A percentile compares a stretch with the other conserved stretches of the same genome.
These are phyloP conservation scores for Suhomyces faveliae DNA, from an alignment of 805 yeast species.

Conservation along the genomic window DNA sequence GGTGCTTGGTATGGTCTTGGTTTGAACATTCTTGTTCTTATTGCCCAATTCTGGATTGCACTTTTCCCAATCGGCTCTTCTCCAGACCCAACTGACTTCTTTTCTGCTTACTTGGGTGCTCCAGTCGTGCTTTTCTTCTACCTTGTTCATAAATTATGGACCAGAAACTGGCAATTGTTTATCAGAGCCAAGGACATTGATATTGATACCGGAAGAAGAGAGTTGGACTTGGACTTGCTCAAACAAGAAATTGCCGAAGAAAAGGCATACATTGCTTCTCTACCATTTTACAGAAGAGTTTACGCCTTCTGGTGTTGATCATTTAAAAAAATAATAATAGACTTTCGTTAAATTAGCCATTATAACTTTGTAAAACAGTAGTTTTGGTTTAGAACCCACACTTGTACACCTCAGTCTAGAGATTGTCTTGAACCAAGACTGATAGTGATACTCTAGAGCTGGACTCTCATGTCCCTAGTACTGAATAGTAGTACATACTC, in stretches of 20 bases:
- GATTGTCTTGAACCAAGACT: too few species aligned
- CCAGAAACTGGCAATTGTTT: conserved; percentile 44
- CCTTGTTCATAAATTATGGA: conserved; percentile 46
- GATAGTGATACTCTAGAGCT: too few species aligned
- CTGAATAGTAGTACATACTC: too few species aligned
- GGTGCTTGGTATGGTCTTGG: conserved; percentile 36
- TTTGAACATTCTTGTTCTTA: conserved; percentile 34
- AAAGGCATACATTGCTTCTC: conserved; percentile 45
- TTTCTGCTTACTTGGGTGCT: conserved; percentile 47
- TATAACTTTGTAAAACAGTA: too few species aligned
- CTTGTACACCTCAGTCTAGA: too few species aligned
- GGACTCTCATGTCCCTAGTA: too few species aligned
- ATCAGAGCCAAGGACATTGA: conserved; percentile 52
- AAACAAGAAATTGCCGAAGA: conserved; percentile 60
- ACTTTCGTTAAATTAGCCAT: not conserved
- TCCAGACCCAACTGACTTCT: conserved; percentile 37
- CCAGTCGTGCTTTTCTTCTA: conserved; percentile 45
- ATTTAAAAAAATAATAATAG: not conserved
- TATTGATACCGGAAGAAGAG: conserved; percentile 63
- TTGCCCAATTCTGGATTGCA: conserved; percentile 45
- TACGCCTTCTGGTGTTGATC: conserved; percentile 64
- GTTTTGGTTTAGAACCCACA: too few species aligned
- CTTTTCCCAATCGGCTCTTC: conserved; percentile 37
- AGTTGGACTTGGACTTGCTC: conserved; percentile 54
- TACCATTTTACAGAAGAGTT: conserved; percentile 47